phyloP scores from a whole-genome alignment of 306 rosid genomes.

The Dicorynia guianensis region DNA sequence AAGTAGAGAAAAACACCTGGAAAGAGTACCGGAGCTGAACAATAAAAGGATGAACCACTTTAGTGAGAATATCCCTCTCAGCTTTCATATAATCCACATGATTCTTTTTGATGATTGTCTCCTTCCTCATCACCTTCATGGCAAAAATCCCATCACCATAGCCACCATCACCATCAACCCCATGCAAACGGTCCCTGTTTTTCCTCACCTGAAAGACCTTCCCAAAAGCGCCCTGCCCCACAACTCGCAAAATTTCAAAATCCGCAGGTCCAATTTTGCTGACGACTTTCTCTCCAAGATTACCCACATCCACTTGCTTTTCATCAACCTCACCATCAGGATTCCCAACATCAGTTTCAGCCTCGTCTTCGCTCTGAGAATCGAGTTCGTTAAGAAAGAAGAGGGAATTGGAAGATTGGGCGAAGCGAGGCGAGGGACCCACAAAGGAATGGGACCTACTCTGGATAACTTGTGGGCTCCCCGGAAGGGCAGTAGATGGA shows the following conservation, averaged over 20 bases:
- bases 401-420: slow-evolving; percentile 52
- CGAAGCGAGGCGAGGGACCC: slow-evolving; percentile 86
- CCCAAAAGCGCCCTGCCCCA: slow-evolving; percentile 90
- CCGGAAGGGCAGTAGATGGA: slow-evolving; percentile 34
- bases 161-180: neutral
- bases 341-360: slow-evolving; percentile 6
- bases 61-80: slow-evolving; percentile 94
- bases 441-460: slow-evolving; percentile 95
- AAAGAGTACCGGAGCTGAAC: slow-evolving; percentile 94
- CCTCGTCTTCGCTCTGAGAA: slow-evolving; percentile 52
- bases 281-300: slow-evolving; percentile 26
- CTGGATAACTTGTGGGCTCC: slow-evolving; percentile 66
- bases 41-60: slow-evolving; percentile 83
- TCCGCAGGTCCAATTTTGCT: slow-evolving; percentile 72
- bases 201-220: slow-evolving; percentile 84
- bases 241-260: slow-evolving; percentile 81
- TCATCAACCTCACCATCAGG: slow-evolving; percentile 3
- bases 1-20: slow-evolving; percentile 51
- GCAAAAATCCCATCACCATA: slow-evolving; percentile 73
- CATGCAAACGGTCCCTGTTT: slow-evolving; percentile 38
- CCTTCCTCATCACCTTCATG: slow-evolving; percentile 97
- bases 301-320: slow-evolving; percentile 1
- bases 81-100: slow-evolving; percentile 96
- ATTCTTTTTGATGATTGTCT: slow-evolving; percentile 82
- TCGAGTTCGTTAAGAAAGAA: slow-evolving; percentile 51